Evolutionary conservation across 1,284 basidiomycete genomes (phyloP).

Genomic region (Xerocomus tenax): DNA sequence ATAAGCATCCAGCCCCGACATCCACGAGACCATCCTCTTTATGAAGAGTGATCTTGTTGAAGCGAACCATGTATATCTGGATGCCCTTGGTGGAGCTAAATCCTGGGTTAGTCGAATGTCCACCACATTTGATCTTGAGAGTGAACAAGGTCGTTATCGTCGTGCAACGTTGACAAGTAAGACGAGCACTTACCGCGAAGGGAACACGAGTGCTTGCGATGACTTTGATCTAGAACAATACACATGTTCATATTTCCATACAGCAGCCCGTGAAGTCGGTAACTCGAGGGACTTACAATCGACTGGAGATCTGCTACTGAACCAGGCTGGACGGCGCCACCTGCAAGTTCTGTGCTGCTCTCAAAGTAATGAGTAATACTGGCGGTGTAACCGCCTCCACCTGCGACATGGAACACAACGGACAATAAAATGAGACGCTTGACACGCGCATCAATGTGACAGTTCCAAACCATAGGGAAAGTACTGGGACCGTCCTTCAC

Average conservation of each 20-base stretch:
- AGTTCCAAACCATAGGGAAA: not conserved
- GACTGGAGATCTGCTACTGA: slow-evolving; percentile 5
- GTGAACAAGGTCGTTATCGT: not conserved
- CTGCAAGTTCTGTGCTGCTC: slow-evolving; percentile 12
- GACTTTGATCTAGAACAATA: not conserved
- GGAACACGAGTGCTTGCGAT: not conserved
- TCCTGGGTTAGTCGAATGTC: slow-evolving; percentile 40
- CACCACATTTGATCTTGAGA: slow-evolving; percentile 42
- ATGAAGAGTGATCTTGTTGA: slow-evolving; percentile 31
- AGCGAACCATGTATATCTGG: slow-evolving; percentile 42
- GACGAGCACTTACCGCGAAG: not conserved
- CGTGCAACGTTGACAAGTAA: not conserved
- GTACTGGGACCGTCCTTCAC: not conserved
- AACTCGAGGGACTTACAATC: slow-evolving; percentile 8
- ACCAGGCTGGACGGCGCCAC: slow-evolving; percentile 14
- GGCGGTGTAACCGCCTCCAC: slow-evolving; percentile 13
- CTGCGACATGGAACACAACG: not conserved
- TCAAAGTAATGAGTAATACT: slow-evolving; percentile 12
- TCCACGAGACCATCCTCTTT: slow-evolving; percentile 27
- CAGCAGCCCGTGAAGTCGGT: not conserved
- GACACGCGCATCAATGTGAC: too few species aligned
- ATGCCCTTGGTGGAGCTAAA: slow-evolving; percentile 44
- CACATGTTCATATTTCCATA: not conserved
- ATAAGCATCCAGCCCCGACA: slow-evolving; percentile 42
- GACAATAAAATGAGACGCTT: not conserved